phyloP scores from a whole-genome alignment of 2,329 filamentous ascomycete genomes.

The Hymenotorrendiella dingleyae region DNA sequence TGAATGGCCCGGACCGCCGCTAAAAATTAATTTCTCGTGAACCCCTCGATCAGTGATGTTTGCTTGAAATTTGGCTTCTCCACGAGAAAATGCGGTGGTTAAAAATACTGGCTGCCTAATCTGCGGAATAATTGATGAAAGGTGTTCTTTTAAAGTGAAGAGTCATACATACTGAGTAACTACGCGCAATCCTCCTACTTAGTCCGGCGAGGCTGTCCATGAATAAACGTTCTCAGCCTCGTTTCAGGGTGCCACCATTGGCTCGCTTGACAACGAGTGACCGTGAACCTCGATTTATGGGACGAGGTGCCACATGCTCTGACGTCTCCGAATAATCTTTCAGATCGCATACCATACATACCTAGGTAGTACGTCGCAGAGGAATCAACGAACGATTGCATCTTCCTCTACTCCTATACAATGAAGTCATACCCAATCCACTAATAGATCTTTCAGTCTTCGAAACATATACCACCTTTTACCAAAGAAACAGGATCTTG shows the following conservation, averaged over 20 bases:
- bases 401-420: conserved; percentile 1
- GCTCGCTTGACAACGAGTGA: conserved; percentile 2
- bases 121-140: too few species aligned
- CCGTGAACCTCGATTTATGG: conserved; percentile 1
- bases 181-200: too few species aligned
- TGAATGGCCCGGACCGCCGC: too few species aligned
- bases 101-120: too few species aligned
- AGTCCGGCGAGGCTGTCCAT: too few species aligned
- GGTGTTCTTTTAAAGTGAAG: too few species aligned
- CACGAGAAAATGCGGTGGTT: too few species aligned
- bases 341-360: neutral
- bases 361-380: neutral
- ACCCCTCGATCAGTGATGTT: too few species aligned
- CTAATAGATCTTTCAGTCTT: conserved; percentile 1
- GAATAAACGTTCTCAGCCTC: too few species aligned
- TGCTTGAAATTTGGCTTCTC: too few species aligned
- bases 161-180: too few species aligned
- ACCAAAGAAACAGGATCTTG: conserved; percentile 8
- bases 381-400: conserved; percentile 3
- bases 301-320: neutral
- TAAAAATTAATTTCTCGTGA: too few species aligned
- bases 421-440: conserved; percentile 12
- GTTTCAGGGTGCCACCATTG: conserved; percentile 1
- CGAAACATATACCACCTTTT: conserved; percentile 7
- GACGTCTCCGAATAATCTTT: neutral